Base-by-base conservation (phyloP, 116 monocot genomes). In the Papilionanthe hybrid region DNA sequence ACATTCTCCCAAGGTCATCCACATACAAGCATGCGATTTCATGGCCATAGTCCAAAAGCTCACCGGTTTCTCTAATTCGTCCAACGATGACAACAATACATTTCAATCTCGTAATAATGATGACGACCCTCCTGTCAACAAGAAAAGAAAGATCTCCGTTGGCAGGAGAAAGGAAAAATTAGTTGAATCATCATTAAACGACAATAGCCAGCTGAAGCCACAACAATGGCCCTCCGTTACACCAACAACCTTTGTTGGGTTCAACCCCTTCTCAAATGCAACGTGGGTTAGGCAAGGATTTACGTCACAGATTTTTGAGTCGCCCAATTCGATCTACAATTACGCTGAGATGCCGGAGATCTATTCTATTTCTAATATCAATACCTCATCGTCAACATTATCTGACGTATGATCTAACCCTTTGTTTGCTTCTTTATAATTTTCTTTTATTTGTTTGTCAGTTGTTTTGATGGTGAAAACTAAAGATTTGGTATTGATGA, bases 11-110 rank as follows among this genome's bases (percentile, higher is more conserved):
- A 87, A 88, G 74, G 67, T 94, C 58, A 88, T 91, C 78, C 88
- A 85, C 82, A 90, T 88, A 9, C 55, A 80, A 7, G 80, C 91
- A 29, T 49, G 79, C 0, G 83, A 91, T 53, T 94, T 94, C 84
- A 90, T 86, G 90, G 80, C 86, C 17, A 77, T 94, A 45, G 91
- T 94, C 72, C 94, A 94, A 81, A 89, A 82, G 77, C 88, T 94
- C 79, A 94, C 94, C 73, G 92, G 94, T 73, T 66, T 81, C 58
- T 47, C 81, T 25, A 37, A 15, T 50, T 25, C 83, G 1, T 5
- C 72, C 42, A 29, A 53, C 22, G 63, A 42, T 56, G 30, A 41
- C 49, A 44, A 42, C 50, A 15, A 37, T 37, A 72, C 22, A 42
- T 27, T 1, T 32, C 32, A 22, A 23, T 50, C 42, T 13, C 43